A percentile compares a stretch with the other conserved stretches of the same genome.
These are phyloP conservation scores for Zymoseptoria passerinii DNA, from an alignment of 2,329 filamentous ascomycete species.

Conservation along the genomic window DNA sequence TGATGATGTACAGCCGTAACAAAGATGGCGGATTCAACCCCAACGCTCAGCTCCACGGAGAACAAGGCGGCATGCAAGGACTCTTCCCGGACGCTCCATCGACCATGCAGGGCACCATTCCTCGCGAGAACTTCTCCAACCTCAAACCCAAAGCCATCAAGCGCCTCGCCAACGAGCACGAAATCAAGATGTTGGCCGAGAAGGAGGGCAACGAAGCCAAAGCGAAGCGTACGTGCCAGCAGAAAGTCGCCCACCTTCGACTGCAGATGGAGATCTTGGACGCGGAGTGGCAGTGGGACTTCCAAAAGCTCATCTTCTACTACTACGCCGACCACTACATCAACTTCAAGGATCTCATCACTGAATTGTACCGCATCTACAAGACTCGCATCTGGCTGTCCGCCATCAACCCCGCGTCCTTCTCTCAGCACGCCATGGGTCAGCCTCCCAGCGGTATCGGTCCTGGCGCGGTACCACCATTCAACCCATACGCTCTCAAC, in stretches of 20 bases:
- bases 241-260: constrained; percentile 90
- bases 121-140: constrained; percentile 42
- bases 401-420: constrained; percentile 94
- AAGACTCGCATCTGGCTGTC: constrained; percentile 99
- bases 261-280: constrained; percentile 98
- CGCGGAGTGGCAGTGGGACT: constrained; percentile 98
- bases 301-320: constrained; percentile 98
- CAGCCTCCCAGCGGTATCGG: constrained; percentile 31
- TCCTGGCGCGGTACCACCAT: constrained; percentile 27
- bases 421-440: constrained; percentile 38
- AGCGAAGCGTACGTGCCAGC: constrained; percentile 90
- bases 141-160: constrained; percentile 96
- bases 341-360: constrained; percentile 77
- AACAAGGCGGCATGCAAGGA: constrained; percentile 6
- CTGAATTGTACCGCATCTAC: constrained; percentile 97
- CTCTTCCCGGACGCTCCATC: constrained; percentile 17
- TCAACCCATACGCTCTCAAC: constrained; percentile 17
- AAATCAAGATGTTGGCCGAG: constrained; percentile 67
- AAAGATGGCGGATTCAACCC: constrained; percentile 28
- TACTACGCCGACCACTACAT: constrained; percentile 98
- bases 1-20: constrained; percentile 83
- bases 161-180: constrained; percentile 81
- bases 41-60: constrained; percentile 26
- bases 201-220: constrained; percentile 98
- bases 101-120: constrained; percentile 22